These are phyloP conservation scores for Chrysochromulina parva DNA, from an alignment of 78 protist genomes.

Conservation along the genomic window DNA sequence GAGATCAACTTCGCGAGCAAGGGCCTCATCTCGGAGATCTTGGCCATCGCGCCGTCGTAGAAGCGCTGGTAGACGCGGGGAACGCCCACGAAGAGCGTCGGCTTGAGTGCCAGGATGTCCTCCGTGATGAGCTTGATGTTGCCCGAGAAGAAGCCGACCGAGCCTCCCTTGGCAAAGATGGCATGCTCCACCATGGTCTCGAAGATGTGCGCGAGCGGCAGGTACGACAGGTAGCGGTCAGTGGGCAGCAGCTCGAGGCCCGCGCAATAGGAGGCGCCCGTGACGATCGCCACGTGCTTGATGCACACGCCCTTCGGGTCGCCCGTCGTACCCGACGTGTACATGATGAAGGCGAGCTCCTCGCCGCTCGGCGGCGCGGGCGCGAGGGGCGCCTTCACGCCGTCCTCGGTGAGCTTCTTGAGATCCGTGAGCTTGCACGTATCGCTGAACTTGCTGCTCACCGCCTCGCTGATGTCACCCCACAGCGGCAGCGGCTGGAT, in stretches of 20 bases:
- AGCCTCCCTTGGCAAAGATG: conserved; percentile 28
- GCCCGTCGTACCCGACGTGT: not conserved
- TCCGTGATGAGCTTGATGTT: conserved; percentile 38
- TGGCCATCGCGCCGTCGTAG: conserved; percentile 49
- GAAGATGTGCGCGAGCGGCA: conserved; percentile 94
- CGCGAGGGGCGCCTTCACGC: not conserved
- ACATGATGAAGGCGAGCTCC: not conserved
- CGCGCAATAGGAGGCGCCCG: not conserved
- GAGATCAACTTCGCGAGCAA: conserved; percentile 36
- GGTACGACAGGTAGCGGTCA: conserved; percentile 77
- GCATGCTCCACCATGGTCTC: conserved; percentile 55
- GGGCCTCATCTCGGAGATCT: conserved; percentile 22
- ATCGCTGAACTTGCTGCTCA: too few species aligned
- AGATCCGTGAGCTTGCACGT: too few species aligned
- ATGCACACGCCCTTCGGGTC: not conserved
- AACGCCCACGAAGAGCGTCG: conserved; percentile 89
- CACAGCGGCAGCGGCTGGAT: too few species aligned
- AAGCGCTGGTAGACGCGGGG: conserved; percentile 89
- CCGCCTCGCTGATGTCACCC: too few species aligned
- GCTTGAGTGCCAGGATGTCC: conserved; percentile 80
- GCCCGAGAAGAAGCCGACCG: conserved; percentile 54
- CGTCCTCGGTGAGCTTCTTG: not conserved
- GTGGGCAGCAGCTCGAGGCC: not conserved
- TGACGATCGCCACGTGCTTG: not conserved
- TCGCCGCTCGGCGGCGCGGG: not conserved